Evolutionary conservation across 192 early-diverging fungal species (phyloP).

Genomic region (Backusella tuberculispora): DNA sequence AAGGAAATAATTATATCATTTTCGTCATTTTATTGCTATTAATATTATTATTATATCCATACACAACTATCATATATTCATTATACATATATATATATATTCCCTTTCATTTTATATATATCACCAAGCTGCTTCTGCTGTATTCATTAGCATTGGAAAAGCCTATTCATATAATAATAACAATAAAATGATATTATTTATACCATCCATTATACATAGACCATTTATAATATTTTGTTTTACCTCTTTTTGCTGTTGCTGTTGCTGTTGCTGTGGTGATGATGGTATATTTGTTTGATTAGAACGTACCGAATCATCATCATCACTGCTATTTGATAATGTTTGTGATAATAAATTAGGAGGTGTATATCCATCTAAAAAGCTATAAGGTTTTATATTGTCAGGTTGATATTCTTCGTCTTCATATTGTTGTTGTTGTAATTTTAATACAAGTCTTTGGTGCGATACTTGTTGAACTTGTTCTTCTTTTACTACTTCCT

Average conservation of each 20-base stretch:
- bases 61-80: background rate
- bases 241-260: constrained; percentile 13
- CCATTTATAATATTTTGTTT: background rate
- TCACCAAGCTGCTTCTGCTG: constrained; percentile 20
- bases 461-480: background rate
- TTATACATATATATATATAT: constrained; percentile 10
- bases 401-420: background rate
- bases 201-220: background rate
- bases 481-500: background rate
- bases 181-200: background rate
- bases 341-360: constrained; percentile 11
- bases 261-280: background rate
- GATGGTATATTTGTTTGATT: constrained; percentile 7
- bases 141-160: constrained; percentile 18
- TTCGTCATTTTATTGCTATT: background rate
- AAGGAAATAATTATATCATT: too few species aligned
- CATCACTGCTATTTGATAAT: constrained; percentile 15
- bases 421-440: background rate
- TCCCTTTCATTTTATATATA: background rate
- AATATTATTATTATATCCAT: background rate
- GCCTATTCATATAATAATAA: background rate
- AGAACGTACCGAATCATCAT: constrained; percentile 17
- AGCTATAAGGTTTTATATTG: background rate
- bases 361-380: constrained; percentile 16
- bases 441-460: background rate